These are phyloP conservation scores for Pseudohyphozyma bogoriensis DNA, from an alignment of 768 basidiomycete genomes.

Conservation along the genomic window DNA sequence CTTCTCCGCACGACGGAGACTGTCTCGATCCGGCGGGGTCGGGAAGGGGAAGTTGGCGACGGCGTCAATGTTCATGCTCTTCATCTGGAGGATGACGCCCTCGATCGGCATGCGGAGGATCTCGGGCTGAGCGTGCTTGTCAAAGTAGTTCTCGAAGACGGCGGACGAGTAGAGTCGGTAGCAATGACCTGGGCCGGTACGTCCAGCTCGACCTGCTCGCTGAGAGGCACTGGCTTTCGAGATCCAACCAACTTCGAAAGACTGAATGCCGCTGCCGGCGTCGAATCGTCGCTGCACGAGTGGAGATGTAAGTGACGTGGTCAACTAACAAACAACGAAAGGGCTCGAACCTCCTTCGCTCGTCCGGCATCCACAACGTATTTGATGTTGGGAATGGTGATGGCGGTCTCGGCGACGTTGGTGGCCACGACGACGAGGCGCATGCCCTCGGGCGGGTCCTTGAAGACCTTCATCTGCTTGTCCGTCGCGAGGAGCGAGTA, in stretches of 20 bases:
- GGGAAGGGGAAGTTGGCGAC: conserved; percentile 98
- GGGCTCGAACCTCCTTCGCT: conserved; percentile 74
- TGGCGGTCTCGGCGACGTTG: conserved; percentile 91
- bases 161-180: conserved; percentile 95
- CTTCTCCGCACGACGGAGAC: conserved; percentile 70
- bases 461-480: conserved; percentile 88
- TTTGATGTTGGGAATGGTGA: conserved; percentile 92
- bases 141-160: conserved; percentile 85
- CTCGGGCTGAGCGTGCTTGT: conserved; percentile 75
- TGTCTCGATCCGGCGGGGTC: conserved; percentile 73
- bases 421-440: conserved; percentile 91
- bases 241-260: conserved; percentile 85
- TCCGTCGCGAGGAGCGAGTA: conserved; percentile 88
- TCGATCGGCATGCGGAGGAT: conserved; percentile 93
- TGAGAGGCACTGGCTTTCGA: conserved; percentile 92
- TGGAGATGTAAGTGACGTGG: background rate
- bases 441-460: conserved; percentile 63
- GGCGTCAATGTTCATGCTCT: conserved; percentile 94
- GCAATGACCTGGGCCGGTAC: conserved; percentile 96
- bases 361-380: conserved; percentile 97
- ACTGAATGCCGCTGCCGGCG: conserved; percentile 66
- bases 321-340: too few relatives aligned
- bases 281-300: conserved; percentile 66
- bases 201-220: conserved; percentile 89
- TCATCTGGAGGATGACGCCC: conserved; percentile 95